phyloP scores from a whole-genome alignment of 2,329 filamentous ascomycete species.

The Penicillium sp. region DNA sequence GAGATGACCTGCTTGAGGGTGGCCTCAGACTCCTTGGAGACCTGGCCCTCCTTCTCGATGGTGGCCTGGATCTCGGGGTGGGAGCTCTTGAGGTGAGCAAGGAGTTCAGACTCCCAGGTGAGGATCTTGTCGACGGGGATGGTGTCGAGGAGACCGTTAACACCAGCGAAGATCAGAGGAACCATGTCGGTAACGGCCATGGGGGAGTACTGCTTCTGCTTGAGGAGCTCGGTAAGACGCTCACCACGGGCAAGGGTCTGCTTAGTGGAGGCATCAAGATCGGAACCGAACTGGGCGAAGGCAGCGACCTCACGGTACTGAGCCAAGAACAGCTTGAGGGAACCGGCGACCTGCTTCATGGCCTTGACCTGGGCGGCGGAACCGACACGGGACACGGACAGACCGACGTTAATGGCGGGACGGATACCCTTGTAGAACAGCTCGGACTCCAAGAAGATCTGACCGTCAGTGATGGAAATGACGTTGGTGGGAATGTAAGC shows the following conservation, averaged over 20 bases:
- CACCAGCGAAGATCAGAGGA: conserved; percentile 97
- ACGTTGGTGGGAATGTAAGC: conserved; percentile 99
- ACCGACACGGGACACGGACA: conserved; percentile 99
- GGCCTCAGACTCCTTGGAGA: conserved; percentile 84
- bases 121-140: conserved; percentile 91
- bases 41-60: conserved; percentile 91
- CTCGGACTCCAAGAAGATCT: conserved; percentile 99
- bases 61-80: conserved; percentile 76
- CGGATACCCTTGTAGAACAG: conserved; percentile 99
- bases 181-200: conserved; percentile 99
- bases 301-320: conserved; percentile 99
- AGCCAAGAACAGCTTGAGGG: conserved; percentile 99
- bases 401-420: conserved; percentile 99
- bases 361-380: conserved; percentile 99
- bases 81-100: conserved; percentile 86
- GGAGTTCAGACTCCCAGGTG: conserved; percentile 91
- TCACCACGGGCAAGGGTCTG: conserved; percentile 98
- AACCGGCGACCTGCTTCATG: conserved; percentile 99
- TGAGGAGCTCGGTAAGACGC: conserved; percentile 96
- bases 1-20: conserved; percentile 65
- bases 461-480: conserved; percentile 99
- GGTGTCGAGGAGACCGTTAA: conserved; percentile 89
- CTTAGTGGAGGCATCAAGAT: conserved; percentile 98
- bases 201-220: conserved; percentile 99
- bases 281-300: conserved; percentile 99